A percentile compares a stretch with the other conserved stretches of the same genome.
Evolutionary conservation across 164 flowering plant genomes (phyloP).

Genomic region (Umbellularia californica): DNA sequence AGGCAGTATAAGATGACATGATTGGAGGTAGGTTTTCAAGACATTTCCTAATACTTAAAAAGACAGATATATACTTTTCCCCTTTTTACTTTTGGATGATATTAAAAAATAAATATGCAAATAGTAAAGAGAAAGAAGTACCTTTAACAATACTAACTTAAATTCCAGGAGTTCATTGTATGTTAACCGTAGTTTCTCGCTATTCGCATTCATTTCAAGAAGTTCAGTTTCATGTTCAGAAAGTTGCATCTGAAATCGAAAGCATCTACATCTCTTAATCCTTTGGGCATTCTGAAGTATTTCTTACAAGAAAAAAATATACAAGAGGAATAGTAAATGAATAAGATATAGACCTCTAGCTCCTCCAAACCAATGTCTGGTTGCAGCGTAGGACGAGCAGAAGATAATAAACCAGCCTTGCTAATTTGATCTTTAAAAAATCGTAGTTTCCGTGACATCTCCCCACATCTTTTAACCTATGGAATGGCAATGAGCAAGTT

Average conservation of each 20-base stretch:
- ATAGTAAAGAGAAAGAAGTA: slow-evolving; percentile 17
- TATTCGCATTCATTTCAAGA: slow-evolving; percentile 82
- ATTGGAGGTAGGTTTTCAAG: too few species aligned
- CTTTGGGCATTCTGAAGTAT: neutral
- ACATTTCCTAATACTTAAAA: too few species aligned
- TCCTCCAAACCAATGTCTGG: slow-evolving; percentile 71
- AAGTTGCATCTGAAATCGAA: slow-evolving; percentile 59
- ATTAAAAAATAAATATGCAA: neutral
- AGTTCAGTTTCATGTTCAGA: slow-evolving; percentile 89
- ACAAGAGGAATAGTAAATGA: slow-evolving; percentile 5
- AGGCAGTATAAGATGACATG: too few species aligned
- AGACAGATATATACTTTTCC: too few species aligned
- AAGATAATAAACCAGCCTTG: slow-evolving; percentile 65
- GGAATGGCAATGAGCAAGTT: slow-evolving; percentile 20
- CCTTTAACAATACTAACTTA: slow-evolving; percentile 90
- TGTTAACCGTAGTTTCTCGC: slow-evolving; percentile 71
- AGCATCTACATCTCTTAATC: slow-evolving; percentile 10
- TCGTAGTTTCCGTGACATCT: slow-evolving; percentile 89
- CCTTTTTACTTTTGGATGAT: too few species aligned
- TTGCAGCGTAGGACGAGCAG: slow-evolving; percentile 49
- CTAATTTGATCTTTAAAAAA: slow-evolving; percentile 84
- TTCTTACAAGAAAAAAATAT: slow-evolving; percentile 2
- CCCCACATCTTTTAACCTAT: slow-evolving; percentile 95
- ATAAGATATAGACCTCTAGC: slow-evolving; percentile 56
- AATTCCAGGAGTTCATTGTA: slow-evolving; percentile 91